Percentiles rank a stretch among this genome's conserved stretches.
Conservation (phyloP, 2,329 filamentous ascomycete genomes). For the Fusarium dimerum region DNA sequence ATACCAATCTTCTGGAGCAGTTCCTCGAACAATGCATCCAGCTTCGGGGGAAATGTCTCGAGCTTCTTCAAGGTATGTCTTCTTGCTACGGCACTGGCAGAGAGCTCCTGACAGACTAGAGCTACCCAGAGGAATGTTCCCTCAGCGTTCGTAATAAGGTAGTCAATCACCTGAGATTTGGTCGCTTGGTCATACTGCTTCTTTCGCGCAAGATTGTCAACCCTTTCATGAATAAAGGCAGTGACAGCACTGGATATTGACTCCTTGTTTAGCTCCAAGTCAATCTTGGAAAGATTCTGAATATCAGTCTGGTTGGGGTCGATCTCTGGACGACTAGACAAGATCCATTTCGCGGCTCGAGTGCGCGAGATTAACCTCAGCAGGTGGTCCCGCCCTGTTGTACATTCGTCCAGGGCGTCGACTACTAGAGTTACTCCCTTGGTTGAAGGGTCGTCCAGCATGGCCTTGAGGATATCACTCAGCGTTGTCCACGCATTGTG, state of each 20-base stretch:
- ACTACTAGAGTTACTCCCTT: slow-evolving; percentile 40
- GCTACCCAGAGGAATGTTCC: slow-evolving; percentile 33
- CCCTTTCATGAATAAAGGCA: slow-evolving; percentile 37
- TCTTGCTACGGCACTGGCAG: neutral
- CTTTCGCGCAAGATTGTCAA: neutral
- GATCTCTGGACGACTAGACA: slow-evolving; percentile 43
- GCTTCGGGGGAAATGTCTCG: slow-evolving; percentile 33
- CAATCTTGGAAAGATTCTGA: slow-evolving; percentile 1
- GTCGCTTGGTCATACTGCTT: neutral
- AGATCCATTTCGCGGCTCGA: slow-evolving; percentile 44
- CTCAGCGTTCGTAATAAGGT: slow-evolving; percentile 35
- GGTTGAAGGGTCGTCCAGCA: slow-evolving; percentile 40
- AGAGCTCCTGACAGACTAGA: slow-evolving; percentile 14
- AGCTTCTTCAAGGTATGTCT: slow-evolving; percentile 19
- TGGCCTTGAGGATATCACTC: slow-evolving; percentile 38
- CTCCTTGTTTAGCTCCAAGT: slow-evolving; percentile 39
- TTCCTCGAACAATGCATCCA: slow-evolving; percentile 38
- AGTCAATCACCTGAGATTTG: no score
- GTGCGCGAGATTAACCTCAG: no score
- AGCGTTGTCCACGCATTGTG: slow-evolving; percentile 37
- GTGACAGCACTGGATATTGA: slow-evolving; percentile 36
- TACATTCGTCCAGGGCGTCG: slow-evolving; percentile 51
- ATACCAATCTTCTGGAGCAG: slow-evolving; percentile 39
- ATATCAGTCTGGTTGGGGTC: slow-evolving; percentile 13
- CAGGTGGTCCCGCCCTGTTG: no score